These are phyloP conservation scores for Trichoderma virens DNA, from an alignment of 495 filamentous ascomycete genomes.

Conservation along the genomic window DNA sequence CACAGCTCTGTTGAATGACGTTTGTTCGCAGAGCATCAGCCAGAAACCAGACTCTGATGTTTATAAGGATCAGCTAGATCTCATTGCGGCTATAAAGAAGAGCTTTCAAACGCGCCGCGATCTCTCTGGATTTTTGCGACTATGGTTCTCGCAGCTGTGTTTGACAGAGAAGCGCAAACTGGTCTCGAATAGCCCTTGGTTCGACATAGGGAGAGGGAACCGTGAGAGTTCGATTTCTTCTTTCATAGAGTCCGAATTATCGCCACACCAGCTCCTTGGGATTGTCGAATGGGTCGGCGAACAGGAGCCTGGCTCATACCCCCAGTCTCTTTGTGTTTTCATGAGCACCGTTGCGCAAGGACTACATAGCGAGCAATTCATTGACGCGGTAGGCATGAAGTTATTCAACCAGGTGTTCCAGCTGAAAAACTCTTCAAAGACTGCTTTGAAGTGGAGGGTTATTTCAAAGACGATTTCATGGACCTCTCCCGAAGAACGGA, in stretches of 20 bases:
- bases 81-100: constrained; percentile 48
- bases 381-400: neutral
- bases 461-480: neutral
- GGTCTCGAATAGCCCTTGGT: neutral
- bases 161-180: constrained; percentile 29
- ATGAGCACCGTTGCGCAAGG: neutral
- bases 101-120: constrained; percentile 55
- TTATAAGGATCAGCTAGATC: constrained; percentile 13
- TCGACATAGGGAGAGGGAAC: neutral
- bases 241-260: neutral
- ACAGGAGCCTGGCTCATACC: neutral
- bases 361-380: neutral
- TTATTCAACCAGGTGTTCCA: neutral
- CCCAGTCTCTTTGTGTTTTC: constrained; percentile 4
- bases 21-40: constrained; percentile 25
- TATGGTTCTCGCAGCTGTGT: constrained; percentile 51
- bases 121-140: constrained; percentile 46
- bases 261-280: neutral
- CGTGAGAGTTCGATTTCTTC: neutral
- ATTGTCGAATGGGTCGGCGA: neutral
- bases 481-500: neutral
- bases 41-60: constrained; percentile 3
- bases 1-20: constrained; percentile 25
- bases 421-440: neutral
- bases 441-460: constrained; percentile 10